Evolutionary conservation across 306 rosid species (phyloP).

Genomic region (apple (Malus domestica)): ASM211411v1 NC_041803.1:6618001-6618500

Average conservation of each 20-base stretch:
- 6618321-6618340: conserved; percentile 58
- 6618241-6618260: no score
- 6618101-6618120: conserved; percentile 53
- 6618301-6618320: conserved; percentile 26
- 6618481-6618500: no score
- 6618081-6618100: conserved; percentile 58
- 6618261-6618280: no score
- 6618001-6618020: neutral
- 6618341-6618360: conserved; percentile 48
- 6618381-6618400: conserved; percentile 32
- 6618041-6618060: neutral
- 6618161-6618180: conserved; percentile 24
- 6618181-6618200: no score
- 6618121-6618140: conserved; percentile 36
- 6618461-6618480: neutral
- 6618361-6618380: conserved; percentile 47
- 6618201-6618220: no score
- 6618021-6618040: neutral
- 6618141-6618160: conserved; percentile 64
- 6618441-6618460: no score
- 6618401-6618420: no score
- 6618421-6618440: no score
- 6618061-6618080: neutral
- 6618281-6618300: neutral
- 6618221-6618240: no score